Evolutionary conservation across 148 eudicot species (phyloP).

Genomic region (Amaranthus cruentus): DNA sequence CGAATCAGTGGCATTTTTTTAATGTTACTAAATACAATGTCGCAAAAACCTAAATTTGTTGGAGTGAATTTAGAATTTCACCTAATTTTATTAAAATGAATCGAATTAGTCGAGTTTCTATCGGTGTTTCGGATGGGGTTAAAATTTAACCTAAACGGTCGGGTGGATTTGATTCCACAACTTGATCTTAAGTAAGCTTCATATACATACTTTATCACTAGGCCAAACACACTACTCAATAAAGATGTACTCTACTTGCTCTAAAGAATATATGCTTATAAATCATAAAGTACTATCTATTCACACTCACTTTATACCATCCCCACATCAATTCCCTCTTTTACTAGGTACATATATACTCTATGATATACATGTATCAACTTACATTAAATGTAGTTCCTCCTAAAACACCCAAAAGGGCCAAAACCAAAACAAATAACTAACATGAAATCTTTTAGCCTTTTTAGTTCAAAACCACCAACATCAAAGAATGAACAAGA

Average conservation of each 20-base stretch:
- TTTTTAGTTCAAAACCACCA: not conserved
- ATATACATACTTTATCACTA: too few species aligned
- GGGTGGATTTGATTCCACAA: too few species aligned
- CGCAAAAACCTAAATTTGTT: too few species aligned
- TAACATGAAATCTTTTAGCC: constrained; percentile 9
- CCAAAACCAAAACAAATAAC: not conserved
- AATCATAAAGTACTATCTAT: not conserved
- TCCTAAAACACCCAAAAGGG: not conserved
- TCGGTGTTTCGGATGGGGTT: too few species aligned
- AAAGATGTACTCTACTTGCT: constrained; percentile 8
- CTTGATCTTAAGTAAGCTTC: too few species aligned
- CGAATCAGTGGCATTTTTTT: too few species aligned
- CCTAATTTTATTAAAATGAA: too few species aligned
- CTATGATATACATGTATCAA: constrained; percentile 4
- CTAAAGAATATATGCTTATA: constrained; percentile 8
- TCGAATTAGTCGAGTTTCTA: too few species aligned
- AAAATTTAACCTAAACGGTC: too few species aligned
- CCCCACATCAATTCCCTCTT: not conserved
- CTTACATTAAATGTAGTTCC: not conserved
- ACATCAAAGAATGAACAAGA: constrained; percentile 3
- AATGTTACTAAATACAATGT: too few species aligned
- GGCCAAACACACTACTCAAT: not conserved
- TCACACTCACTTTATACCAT: not conserved
- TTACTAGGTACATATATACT: not conserved
- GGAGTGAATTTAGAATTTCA: too few species aligned